Evolutionary conservation across 768 basidiomycete genomes (phyloP).

Genomic region (Pisolithus marmoratus): DNA sequence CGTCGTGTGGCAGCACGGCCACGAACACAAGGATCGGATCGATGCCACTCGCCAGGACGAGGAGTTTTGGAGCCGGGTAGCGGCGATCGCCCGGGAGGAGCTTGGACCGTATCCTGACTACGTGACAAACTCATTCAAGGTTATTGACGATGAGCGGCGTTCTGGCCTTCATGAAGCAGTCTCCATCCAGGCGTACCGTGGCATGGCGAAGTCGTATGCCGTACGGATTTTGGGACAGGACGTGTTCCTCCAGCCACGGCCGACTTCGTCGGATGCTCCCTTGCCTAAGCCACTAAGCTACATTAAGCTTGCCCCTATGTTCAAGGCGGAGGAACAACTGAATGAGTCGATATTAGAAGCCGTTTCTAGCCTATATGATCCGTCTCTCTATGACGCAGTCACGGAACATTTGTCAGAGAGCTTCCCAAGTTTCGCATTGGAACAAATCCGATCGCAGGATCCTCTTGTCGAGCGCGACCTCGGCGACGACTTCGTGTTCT

Average conservation of each 20-base stretch:
- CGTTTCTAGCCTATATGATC: constrained; percentile 64
- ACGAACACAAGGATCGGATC: constrained; percentile 62
- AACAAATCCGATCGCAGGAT: constrained; percentile 59
- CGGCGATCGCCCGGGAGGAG: constrained; percentile 58
- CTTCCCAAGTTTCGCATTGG: constrained; percentile 58
- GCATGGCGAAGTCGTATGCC: constrained; percentile 67
- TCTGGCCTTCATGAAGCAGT: constrained; percentile 57
- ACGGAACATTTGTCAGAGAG: constrained; percentile 40
- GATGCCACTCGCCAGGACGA: constrained; percentile 50
- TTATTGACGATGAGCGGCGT: constrained; percentile 35
- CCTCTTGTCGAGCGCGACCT: constrained; percentile 65
- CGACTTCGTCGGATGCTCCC: constrained; percentile 31
- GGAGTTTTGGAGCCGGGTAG: constrained; percentile 67
- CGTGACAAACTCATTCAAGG: constrained; percentile 42
- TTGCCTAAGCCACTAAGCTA: constrained; percentile 56
- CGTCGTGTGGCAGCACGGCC: constrained; percentile 73
- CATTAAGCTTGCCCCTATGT: constrained; percentile 45
- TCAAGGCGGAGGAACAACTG: constrained; percentile 59
- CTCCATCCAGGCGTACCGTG: constrained; percentile 60
- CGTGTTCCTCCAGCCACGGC: constrained; percentile 54
- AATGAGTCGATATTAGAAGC: constrained; percentile 66
- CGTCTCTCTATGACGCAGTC: constrained; percentile 62
- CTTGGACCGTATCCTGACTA: constrained; percentile 73
- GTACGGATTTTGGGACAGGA: constrained; percentile 72
- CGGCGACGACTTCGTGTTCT: constrained; percentile 77